Base-by-base conservation (phyloP, 495 filamentous ascomycete genomes). In the Xylaria grammica region DNA sequence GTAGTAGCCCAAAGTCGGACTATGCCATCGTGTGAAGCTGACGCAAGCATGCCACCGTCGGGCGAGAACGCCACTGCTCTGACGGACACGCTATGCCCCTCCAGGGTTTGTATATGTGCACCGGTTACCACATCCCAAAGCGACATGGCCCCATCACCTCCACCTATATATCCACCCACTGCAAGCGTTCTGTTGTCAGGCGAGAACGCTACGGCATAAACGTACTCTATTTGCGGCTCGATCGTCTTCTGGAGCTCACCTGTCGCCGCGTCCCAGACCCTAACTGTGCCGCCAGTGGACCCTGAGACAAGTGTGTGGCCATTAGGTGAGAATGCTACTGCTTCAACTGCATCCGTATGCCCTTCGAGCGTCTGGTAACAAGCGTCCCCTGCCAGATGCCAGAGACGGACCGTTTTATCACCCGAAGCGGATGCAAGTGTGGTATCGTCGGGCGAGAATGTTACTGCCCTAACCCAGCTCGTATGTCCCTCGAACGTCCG, bases 341-440 rank as follows among this genome's bases (percentile, higher is more conserved):
- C 38, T 7, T 0, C 42, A 20, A 62, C 50, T 4, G 0, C 0
- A 27, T 1, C 40, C 13, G 17, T 62, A 50, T 71, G 61, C 38
- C 69, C 69, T 54, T 70, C 53, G 20, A 77, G 65, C 17, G 60
- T 70, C 42, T 71, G 66, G 48, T 62, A 60, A 45, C 63, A 24
- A 27, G 20, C 27, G 68, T 71, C 78, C 72, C 76, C 70, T 67
- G 63, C 27, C 71, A 60, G 11, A 77, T 67, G 17, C 78, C 78
- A 67, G 50, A 70, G 27, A 42, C 34, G 22, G 1, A 69, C 48
- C 34, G 22, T 65, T 1, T 30, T 29, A 55, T 54, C 60, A 17
- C 7, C 3, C 6, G 54, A 70, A 20, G 11, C 60, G 0, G 67
- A 70, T 42, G 64, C 69, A 19, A 72, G 50, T n/a, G 49, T 59